Evolutionary conservation across 306 rosid species (phyloP).

Genomic region (Lablab purpureus): DNA sequence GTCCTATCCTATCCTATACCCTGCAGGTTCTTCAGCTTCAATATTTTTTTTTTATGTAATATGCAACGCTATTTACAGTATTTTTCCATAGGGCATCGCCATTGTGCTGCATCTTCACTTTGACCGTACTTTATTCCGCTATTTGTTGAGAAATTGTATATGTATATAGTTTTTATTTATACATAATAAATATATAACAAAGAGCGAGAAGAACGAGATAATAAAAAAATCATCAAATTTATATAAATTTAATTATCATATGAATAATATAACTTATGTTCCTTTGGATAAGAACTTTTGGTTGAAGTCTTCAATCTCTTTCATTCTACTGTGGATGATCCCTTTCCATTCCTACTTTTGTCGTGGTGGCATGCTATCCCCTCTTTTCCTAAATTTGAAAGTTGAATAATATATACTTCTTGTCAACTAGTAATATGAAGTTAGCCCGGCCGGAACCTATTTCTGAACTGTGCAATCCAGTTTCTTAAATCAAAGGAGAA

Average conservation of each 20-base stretch:
- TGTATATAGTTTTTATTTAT: not conserved
- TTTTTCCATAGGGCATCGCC: slow-evolving; percentile 19
- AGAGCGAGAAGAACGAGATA: not conserved
- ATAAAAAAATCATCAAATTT: not conserved
- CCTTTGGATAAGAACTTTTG: slow-evolving; percentile 45
- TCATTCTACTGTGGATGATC: slow-evolving; percentile 19
- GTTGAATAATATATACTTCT: slow-evolving; percentile 5
- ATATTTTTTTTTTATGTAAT: slow-evolving; percentile 17
- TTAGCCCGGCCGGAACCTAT: not conserved
- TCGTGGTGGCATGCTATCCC: not conserved
- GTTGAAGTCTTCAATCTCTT: slow-evolving; percentile 18
- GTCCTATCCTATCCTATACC: slow-evolving; percentile 37
- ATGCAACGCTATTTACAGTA: not conserved
- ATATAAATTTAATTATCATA: not conserved
- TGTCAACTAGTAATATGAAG: slow-evolving; percentile 20
- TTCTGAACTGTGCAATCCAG: slow-evolving; percentile 5
- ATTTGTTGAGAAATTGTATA: slow-evolving; percentile 13
- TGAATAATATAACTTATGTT: not conserved
- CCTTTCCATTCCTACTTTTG: slow-evolving; percentile 2
- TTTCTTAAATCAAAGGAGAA: not conserved
- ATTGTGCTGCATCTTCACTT: slow-evolving; percentile 42
- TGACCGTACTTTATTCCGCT: slow-evolving; percentile 24
- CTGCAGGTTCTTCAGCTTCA: slow-evolving; percentile 23
- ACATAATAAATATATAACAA: not conserved
- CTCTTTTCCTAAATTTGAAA: slow-evolving; percentile 33